Base-by-base conservation (phyloP, 2,329 filamentous ascomycete species). In the Hypoxylon sp. region DNA sequence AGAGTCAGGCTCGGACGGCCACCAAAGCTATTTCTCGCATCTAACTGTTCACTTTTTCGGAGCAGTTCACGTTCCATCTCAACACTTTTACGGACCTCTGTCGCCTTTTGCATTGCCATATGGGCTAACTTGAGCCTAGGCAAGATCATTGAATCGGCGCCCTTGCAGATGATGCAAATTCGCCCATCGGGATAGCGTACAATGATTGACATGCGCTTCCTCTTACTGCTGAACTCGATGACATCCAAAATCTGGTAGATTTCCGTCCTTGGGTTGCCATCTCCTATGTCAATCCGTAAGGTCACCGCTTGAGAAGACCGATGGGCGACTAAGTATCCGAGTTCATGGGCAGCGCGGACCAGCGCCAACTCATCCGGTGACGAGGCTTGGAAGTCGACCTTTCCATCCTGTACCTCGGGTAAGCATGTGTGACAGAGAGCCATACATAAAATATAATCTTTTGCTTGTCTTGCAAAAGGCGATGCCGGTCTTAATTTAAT, bases 401-500 rank as follows among this genome's bases (percentile, higher is more conserved):
- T 83, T 3, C 91, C 93, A 73, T 91, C 85, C 27, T 89, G 88
- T 48, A 90, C 83, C 77, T 98, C 94, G 0, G 95, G 94, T 24
- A 97, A 83, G 76, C 94, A 97, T 0, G 94, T 97, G 77, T 98
- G 94, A 73, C 95, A 98, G 1, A 98, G 83, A 0, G 94, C 93
- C 74, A 98, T 87, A 0, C 91, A 92, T 2, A 98, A 84, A 3
- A 98, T 87, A 72, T 97, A 96, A 76, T 97, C 89, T 67, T 91
- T 91, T 0, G 91, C 92, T 75, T 93, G 94, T 65, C 88, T 88
- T 0, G 94, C 89, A 75, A 97, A 97, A 1, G 89, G 77, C 0
- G 93, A 93, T 67, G 92, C 86, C 0, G 94, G 94, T 62, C 92
- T 90, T 50, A 88, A 82, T 58, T 90, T 88, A 47, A 98, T 91